Evolutionary conservation across 768 basidiomycete species (phyloP), one percentile per base, ranked within the genome.

Genomic region (Melanogaster broomeanus): DNA sequence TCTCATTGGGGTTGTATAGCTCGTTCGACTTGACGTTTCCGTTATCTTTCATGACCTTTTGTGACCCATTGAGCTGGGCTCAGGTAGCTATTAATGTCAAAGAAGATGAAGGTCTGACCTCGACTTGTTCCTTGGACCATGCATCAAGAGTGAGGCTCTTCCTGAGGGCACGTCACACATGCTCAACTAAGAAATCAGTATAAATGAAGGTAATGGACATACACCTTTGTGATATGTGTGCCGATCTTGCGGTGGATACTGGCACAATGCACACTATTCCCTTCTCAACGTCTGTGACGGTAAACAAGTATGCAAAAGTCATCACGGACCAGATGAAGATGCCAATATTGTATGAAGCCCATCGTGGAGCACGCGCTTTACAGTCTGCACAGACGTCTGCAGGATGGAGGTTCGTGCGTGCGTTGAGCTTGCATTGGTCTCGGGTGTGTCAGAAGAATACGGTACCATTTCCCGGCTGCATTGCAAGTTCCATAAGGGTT

Each of bases 191-290:
- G 33, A 45, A 48, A 40, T 10, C 31, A 8, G 24, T 31, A n/a
- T 24, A 40, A 16, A 16, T 31, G 42, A 42, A 52, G n/a, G 25
- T 7, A 51, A 31, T 8, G 44, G 27, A 77, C 82, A 65, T 76
- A 94, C 92, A 98, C 90, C 83, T 97, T 94, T 0, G 89, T 84
- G 58, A 93, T 77, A 67, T 98, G 95, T 5, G 92, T 95, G 2
- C 95, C 95, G 52, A 98, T 86, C 75, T 95, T 96, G 47, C 95
- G 81, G 73, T 98, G 95, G 45, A 96, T 83, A 52, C 88, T 88
- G 15, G 95, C 95, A 65, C 95, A 98, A 59, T 81, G 82, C 38
- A 93, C 77, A 61, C 93, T 94, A 53, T 31, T 56, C 45, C 45
- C 33, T 28, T 39, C 44, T 55, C 27, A 52, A 55, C 52, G 30